Percentiles rank a stretch among this genome's conserved stretches.
Conservation (phyloP, 2,329 filamentous ascomycete species). For the Zymoseptoria pseudotritici region DNA sequence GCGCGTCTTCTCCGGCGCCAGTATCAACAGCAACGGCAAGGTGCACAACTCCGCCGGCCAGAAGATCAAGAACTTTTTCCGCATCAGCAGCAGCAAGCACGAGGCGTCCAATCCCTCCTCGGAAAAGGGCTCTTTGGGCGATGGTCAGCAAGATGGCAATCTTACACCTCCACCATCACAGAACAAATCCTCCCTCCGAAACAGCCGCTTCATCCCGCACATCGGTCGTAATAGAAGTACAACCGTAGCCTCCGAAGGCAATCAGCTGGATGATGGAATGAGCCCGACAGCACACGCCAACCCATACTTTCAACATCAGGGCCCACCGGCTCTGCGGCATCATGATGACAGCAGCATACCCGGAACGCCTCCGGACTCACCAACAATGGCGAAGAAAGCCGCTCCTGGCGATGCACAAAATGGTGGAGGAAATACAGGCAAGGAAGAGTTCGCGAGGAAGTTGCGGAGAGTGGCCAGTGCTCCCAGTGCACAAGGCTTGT, state of each 20-base stretch:
- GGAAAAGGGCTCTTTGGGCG: constrained; percentile 26
- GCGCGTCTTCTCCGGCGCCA: constrained; percentile 42
- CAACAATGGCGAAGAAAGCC: constrained; percentile 62
- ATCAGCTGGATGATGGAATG: constrained; percentile 77
- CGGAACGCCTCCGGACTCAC: constrained; percentile 85
- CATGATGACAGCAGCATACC: constrained; percentile 91
- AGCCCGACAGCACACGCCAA: constrained; percentile 93
- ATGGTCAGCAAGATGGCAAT: constrained; percentile 34
- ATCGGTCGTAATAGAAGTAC: constrained; percentile 82
- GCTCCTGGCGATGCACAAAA: constrained; percentile 56
- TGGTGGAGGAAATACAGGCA: constrained; percentile 68
- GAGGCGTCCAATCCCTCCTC: constrained; percentile 30
- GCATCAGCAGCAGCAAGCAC: constrained; percentile 48
- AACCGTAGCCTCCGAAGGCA: constrained; percentile 87
- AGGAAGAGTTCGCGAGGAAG: constrained; percentile 90
- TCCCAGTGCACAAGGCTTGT: constrained; percentile 91
- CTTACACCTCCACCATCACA: constrained; percentile 47
- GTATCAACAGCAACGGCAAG: constrained; percentile 39
- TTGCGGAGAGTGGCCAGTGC: constrained; percentile 90
- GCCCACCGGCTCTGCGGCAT: constrained; percentile 84
- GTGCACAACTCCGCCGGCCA: constrained; percentile 48
- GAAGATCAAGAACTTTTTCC: constrained; percentile 63
- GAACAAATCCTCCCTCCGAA: constrained; percentile 57
- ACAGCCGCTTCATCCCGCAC: constrained; percentile 81
- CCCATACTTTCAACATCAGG: constrained; percentile 95